phyloP scores from a whole-genome alignment of 495 filamentous ascomycete genomes.

The Aspergillus carlsbadensis region DNA sequence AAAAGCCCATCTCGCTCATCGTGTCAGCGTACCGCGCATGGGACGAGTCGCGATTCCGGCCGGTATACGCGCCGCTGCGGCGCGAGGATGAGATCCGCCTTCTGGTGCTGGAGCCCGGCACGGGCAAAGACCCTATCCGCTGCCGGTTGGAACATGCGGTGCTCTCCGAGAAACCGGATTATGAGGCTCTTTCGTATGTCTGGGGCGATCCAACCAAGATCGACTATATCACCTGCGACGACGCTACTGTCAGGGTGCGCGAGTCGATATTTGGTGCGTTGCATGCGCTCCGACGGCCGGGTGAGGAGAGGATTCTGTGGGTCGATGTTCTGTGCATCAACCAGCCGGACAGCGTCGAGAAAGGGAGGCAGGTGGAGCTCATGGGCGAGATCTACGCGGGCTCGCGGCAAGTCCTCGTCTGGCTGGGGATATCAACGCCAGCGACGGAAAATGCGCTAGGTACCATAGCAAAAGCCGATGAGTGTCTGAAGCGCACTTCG shows the following conservation, averaged over 20 bases:
- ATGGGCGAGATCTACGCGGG: not conserved
- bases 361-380: not conserved
- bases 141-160: not conserved
- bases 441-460: too few relatives aligned
- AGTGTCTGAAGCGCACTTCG: too few relatives aligned
- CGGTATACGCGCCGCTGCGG: not conserved
- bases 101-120: not conserved
- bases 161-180: not conserved
- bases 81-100: not conserved
- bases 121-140: not conserved
- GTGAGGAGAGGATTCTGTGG: not conserved
- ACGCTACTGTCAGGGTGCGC: not conserved
- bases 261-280: not conserved
- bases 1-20: not conserved
- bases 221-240: not conserved
- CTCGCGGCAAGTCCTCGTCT: not conserved
- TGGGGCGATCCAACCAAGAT: not conserved
- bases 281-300: not conserved
- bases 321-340: not conserved
- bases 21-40: not conserved
- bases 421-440: not conserved
- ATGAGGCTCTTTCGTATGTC: constrained; percentile 2
- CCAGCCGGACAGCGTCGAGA: not conserved
- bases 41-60: not conserved
- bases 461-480: too few relatives aligned